Conservation (phyloP, 495 filamentous ascomycete species). For the Margaritispora aquatica region DNA sequence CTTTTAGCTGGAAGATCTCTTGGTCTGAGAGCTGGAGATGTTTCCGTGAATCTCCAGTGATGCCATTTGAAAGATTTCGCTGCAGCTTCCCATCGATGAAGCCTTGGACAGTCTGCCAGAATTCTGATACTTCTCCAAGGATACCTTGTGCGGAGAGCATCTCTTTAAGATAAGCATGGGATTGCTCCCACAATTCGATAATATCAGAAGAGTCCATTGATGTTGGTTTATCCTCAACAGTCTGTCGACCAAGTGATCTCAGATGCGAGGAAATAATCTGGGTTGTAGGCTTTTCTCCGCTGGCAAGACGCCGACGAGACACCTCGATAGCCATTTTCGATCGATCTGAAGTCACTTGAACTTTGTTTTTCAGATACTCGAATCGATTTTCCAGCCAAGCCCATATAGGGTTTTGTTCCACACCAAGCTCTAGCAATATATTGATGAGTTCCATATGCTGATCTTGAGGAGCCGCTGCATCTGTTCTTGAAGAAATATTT, state of each 20-base stretch:
- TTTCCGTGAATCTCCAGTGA: slow-evolving; percentile 73
- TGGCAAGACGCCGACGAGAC: slow-evolving; percentile 70
- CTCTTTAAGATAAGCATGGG: slow-evolving; percentile 63
- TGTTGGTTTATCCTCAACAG: slow-evolving; percentile 43
- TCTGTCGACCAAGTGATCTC: slow-evolving; percentile 58
- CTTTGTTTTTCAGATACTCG: slow-evolving; percentile 80
- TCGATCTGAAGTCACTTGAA: slow-evolving; percentile 69
- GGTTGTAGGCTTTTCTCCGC: slow-evolving; percentile 60
- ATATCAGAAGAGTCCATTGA: slow-evolving; percentile 67
- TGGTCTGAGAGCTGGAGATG: slow-evolving; percentile 77
- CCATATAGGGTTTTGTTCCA: slow-evolving; percentile 94
- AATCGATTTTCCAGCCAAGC: slow-evolving; percentile 86
- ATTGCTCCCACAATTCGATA: slow-evolving; percentile 84
- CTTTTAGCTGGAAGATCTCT: slow-evolving; percentile 65
- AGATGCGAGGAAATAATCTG: slow-evolving; percentile 67
- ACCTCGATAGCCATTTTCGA: slow-evolving; percentile 90
- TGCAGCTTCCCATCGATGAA: slow-evolving; percentile 88
- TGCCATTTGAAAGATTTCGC: slow-evolving; percentile 70
- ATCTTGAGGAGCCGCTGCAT: slow-evolving; percentile 48
- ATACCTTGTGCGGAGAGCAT: slow-evolving; percentile 70
- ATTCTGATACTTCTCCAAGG: slow-evolving; percentile 82
- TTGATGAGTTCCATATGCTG: slow-evolving; percentile 87
- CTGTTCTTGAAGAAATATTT: slow-evolving; percentile 34
- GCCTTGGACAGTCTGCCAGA: slow-evolving; percentile 86
- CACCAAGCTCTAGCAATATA: slow-evolving; percentile 82